Evolutionary conservation across 169 alveolate species (phyloP).

Genomic region (Plasmodium inui): DNA sequence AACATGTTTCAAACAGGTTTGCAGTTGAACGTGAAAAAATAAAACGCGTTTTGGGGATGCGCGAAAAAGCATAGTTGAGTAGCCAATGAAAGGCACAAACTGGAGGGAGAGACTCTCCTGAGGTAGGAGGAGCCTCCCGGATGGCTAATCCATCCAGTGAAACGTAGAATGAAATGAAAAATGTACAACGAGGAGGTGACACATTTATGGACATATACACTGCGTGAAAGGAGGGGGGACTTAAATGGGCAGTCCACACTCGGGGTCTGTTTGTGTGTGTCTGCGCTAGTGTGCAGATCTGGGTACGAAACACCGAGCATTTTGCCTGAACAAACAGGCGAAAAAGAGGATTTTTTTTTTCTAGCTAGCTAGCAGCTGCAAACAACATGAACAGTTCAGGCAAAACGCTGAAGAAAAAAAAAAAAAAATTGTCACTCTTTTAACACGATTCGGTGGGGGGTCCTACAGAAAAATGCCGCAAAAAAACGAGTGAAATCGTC

Average conservation of each 20-base stretch:
- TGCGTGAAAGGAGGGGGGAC: neutral
- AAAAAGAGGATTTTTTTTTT: neutral
- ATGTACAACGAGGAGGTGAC: neutral
- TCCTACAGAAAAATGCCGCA: neutral
- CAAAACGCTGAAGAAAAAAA: neutral
- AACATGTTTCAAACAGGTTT: neutral
- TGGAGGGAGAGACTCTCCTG: neutral
- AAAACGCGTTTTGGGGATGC: neutral
- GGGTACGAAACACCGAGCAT: neutral
- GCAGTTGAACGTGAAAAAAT: neutral
- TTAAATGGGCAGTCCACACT: neutral
- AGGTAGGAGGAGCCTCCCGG: neutral
- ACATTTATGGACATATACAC: neutral
- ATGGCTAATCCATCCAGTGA: neutral
- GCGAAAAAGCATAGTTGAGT: neutral
- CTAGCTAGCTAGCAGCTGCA: neutral
- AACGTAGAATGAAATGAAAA: neutral
- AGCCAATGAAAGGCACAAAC: neutral
- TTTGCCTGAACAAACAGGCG: neutral
- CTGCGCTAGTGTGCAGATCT: neutral
- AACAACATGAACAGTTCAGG: slow-evolving; percentile 8
- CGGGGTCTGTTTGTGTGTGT: neutral
- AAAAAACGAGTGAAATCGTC: neutral
- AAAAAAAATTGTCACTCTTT: neutral
- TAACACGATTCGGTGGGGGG: neutral